phyloP scores from a whole-genome alignment of 2,329 filamentous ascomycete species.

The Remersonia thermophila region DNA sequence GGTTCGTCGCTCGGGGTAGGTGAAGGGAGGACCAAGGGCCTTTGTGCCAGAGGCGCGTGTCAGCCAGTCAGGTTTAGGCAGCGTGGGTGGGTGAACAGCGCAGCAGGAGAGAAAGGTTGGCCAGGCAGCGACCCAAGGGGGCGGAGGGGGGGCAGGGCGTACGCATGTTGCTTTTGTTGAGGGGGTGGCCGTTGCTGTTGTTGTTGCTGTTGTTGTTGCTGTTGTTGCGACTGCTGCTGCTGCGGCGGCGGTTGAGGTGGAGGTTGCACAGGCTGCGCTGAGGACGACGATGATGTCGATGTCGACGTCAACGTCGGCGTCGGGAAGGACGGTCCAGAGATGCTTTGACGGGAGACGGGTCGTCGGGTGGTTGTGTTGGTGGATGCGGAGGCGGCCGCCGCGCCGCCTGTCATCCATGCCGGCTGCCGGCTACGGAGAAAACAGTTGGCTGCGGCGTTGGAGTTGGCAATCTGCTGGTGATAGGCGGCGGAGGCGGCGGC shows the following conservation, averaged over 20 bases:
- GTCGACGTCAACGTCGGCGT: background rate
- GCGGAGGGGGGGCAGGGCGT: too few relatives aligned
- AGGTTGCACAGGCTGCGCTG: slow-evolving; percentile 3
- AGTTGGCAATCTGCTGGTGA: slow-evolving; percentile 15
- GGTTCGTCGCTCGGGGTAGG: slow-evolving; percentile 51
- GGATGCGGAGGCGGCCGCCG: background rate
- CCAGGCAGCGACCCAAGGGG: too few relatives aligned
- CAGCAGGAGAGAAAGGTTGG: background rate
- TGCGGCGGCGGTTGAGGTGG: slow-evolving; percentile 3
- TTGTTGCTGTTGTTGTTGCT: background rate
- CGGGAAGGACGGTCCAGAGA: background rate
- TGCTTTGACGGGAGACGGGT: slow-evolving; percentile 3
- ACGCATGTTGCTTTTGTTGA: background rate
- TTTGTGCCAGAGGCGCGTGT: background rate
- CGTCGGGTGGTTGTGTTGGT: background rate
- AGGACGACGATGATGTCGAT: background rate
- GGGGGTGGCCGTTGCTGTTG: background rate
- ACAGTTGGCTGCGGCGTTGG: slow-evolving; percentile 21
- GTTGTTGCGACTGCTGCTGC: slow-evolving; percentile 6
- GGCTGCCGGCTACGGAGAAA: slow-evolving; percentile 20
- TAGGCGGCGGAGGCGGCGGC: background rate
- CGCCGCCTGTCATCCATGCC: slow-evolving; percentile 19
- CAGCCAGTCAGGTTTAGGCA: slow-evolving; percentile 1
- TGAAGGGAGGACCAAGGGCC: slow-evolving; percentile 39
- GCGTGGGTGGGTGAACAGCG: background rate